phyloP scores from a whole-genome alignment of 225 moss, liverwort and hornwort species.

The Sphagnum tenellum region DNA sequence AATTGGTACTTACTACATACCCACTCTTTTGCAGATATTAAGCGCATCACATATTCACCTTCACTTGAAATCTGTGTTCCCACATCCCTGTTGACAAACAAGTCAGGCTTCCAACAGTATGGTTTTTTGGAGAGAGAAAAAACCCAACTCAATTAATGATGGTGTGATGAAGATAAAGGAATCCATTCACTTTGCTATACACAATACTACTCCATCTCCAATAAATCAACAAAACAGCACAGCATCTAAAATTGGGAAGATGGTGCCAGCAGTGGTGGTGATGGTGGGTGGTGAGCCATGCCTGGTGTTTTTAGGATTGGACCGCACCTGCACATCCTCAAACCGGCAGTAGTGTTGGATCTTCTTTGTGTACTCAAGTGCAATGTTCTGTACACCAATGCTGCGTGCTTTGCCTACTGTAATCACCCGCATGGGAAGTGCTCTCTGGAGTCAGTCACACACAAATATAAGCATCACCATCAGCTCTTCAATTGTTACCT shows the following conservation, averaged over 20 bases:
- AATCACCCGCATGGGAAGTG: slow-evolving; percentile 72
- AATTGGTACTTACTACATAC: slow-evolving; percentile 17
- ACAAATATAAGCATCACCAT: too few species aligned
- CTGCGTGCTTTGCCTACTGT: slow-evolving; percentile 74
- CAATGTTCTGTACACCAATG: slow-evolving; percentile 51
- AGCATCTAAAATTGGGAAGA: too few species aligned
- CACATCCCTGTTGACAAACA: slow-evolving; percentile 58
- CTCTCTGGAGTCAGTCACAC: slow-evolving; percentile 28
- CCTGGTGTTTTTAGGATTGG: slow-evolving; percentile 91
- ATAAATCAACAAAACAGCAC: too few species aligned
- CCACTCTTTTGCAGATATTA: slow-evolving; percentile 75
- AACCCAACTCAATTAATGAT: too few species aligned
- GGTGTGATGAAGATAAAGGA: too few species aligned
- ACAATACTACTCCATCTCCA: too few species aligned
- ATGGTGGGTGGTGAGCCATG: slow-evolving; percentile 6
- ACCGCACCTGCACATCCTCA: slow-evolving; percentile 75
- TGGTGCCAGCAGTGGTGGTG: background rate
- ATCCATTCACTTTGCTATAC: too few species aligned
- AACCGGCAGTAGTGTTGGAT: slow-evolving; percentile 78
- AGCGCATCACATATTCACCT: slow-evolving; percentile 74
- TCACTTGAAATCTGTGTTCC: slow-evolving; percentile 63
- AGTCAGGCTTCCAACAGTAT: background rate
- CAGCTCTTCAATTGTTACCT: too few species aligned
- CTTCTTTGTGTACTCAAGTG: slow-evolving; percentile 57
- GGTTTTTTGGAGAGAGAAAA: too few species aligned